Conservation (phyloP, 371 early-diverging fungal genomes). For the Apophysomyces sp. region DNA sequence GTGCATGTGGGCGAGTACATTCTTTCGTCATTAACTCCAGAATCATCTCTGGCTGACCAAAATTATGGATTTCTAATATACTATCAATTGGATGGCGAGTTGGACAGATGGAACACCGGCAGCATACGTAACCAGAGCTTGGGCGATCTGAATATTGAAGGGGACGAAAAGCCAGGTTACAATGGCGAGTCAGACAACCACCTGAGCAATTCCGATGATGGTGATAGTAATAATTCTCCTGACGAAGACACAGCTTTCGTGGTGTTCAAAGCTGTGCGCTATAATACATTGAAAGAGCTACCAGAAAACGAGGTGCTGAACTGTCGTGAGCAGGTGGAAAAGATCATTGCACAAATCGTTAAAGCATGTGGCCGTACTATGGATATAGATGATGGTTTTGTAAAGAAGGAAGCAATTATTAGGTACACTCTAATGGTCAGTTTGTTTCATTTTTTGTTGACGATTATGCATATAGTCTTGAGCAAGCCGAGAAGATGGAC, state of each 20-base stretch:
- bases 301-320: constrained; percentile 28
- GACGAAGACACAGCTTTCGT: constrained; percentile 13
- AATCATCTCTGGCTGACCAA: constrained; percentile 41
- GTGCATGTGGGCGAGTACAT: constrained; percentile 66
- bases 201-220: not conserved
- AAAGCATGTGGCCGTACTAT: constrained; percentile 20
- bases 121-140: constrained; percentile 54
- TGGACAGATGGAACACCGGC: constrained; percentile 58
- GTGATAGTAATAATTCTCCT: not conserved
- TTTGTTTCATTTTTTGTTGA: not conserved
- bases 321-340: constrained; percentile 35
- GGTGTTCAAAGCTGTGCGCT: constrained; percentile 42
- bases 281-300: constrained; percentile 42
- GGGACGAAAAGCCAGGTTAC: not conserved
- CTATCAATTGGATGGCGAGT: constrained; percentile 51
- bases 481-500: constrained; percentile 47
- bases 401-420: constrained; percentile 33
- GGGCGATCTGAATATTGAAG: constrained; percentile 23
- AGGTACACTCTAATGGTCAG: constrained; percentile 16
- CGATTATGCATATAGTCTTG: constrained; percentile 12
- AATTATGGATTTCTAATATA: constrained; percentile 60
- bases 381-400: constrained; percentile 18
- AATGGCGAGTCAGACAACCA: not conserved
- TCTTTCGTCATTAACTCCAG: constrained; percentile 42
- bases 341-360: constrained; percentile 29